Evolutionary conservation across 2,329 filamentous ascomycete species (phyloP).

Genomic region (Scolecobasidium constrictum): DNA sequence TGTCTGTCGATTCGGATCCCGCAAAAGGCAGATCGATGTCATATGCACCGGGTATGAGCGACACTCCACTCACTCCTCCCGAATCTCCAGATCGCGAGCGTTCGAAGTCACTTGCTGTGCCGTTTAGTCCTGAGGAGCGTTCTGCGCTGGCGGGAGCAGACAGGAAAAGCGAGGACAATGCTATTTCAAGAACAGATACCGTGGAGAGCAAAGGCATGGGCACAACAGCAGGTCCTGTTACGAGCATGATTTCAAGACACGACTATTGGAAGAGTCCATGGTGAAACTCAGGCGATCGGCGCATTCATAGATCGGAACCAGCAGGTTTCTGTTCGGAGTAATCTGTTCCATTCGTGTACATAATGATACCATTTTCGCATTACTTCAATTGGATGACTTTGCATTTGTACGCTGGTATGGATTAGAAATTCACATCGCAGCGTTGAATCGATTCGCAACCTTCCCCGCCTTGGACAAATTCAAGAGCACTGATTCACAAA

Average conservation of each 20-base stretch:
- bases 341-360: neutral
- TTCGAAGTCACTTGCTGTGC: constrained; percentile 5
- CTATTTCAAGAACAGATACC: constrained; percentile 1
- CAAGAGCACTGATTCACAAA: too few relatives aligned
- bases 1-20: neutral
- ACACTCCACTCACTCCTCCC: constrained; percentile 3
- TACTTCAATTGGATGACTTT: too few relatives aligned
- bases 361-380: neutral
- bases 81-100: constrained; percentile 3
- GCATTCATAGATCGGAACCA: too few relatives aligned
- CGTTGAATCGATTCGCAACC: too few relatives aligned
- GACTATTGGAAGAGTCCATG: constrained; percentile 7
- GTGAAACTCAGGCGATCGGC: neutral
- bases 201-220: neutral
- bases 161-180: constrained; percentile 2
- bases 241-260: constrained; percentile 8
- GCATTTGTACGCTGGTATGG: too few relatives aligned
- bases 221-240: constrained; percentile 2
- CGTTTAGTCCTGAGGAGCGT: constrained; percentile 1
- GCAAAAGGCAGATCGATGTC: constrained; percentile 6
- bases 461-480: too few relatives aligned
- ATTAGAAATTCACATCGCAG: too few relatives aligned
- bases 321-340: too few relatives aligned
- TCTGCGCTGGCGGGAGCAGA: neutral
- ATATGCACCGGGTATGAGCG: neutral